These are phyloP conservation scores for Hyphopichia burtonii DNA, from an alignment of 1,139 yeast genomes.

Conservation along the genomic window DNA sequence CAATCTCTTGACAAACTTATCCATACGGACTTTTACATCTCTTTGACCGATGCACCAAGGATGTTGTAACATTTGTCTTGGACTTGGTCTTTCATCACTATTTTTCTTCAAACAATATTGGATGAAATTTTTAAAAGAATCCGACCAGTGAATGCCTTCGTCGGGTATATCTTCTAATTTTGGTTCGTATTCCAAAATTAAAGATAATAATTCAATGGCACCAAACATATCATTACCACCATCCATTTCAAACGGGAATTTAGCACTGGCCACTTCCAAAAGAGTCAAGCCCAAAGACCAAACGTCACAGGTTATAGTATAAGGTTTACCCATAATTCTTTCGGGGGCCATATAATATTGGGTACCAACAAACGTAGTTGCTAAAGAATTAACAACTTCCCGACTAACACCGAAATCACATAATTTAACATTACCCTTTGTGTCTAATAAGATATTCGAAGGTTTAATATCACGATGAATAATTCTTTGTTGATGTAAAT, in stretches of 20 bases:
- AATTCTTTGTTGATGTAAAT: constrained; percentile 81
- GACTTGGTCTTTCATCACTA: constrained; percentile 79
- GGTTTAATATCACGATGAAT: constrained; percentile 95
- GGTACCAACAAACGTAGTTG: constrained; percentile 95
- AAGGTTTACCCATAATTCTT: constrained; percentile 91
- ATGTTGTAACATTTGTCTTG: constrained; percentile 86
- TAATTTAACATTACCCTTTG: constrained; percentile 76
- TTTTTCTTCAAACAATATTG: constrained; percentile 81
- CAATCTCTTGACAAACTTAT: constrained; percentile 73
- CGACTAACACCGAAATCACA: constrained; percentile 99
- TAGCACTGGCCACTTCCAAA: constrained; percentile 87
- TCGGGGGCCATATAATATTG: constrained; percentile 99
- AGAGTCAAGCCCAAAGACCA: constrained; percentile 94
- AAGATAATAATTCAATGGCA: constrained; percentile 82
- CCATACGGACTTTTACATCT: constrained; percentile 77
- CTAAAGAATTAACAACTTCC: constrained; percentile 90
- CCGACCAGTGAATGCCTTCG: constrained; percentile 77
- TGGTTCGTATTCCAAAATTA: constrained; percentile 83
- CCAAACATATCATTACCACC: constrained; percentile 37
- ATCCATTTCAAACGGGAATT: constrained; percentile 61
- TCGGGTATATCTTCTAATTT: constrained; percentile 73
- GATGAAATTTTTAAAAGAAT: constrained; percentile 78
- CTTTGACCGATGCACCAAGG: constrained; percentile 87
- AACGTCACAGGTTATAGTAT: constrained; percentile 90
- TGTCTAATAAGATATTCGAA: constrained; percentile 78